A percentile compares a stretch with the other conserved stretches of the same genome.
phyloP scores from a whole-genome alignment of 495 filamentous ascomycete genomes.

The Podospora pseudocomata region DNA sequence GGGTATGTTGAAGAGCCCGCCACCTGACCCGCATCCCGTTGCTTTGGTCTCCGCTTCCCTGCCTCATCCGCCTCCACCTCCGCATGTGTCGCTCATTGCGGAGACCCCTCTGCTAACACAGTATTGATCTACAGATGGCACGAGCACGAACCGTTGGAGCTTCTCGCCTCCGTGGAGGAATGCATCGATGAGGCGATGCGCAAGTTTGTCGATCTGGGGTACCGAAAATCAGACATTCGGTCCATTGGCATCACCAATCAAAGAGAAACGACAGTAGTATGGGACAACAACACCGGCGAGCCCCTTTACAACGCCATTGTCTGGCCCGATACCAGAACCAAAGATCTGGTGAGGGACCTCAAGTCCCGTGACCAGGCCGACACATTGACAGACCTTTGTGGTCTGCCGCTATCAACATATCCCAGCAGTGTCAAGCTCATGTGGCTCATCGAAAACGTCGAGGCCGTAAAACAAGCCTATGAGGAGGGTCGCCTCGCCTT shows the following conservation, averaged over 20 bases:
- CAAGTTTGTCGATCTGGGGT: conserved; percentile 66
- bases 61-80: conserved; percentile 12
- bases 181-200: conserved; percentile 82
- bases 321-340: conserved; percentile 90
- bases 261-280: conserved; percentile 87
- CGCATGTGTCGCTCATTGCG: conserved; percentile 12
- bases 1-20: conserved; percentile 58
- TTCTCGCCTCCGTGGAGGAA: conserved; percentile 71
- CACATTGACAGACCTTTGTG: conserved; percentile 69
- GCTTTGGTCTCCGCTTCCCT: background rate
- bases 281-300: conserved; percentile 84
- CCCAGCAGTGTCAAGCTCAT: conserved; percentile 85
- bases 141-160: conserved; percentile 83
- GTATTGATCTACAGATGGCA: conserved; percentile 66
- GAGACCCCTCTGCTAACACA: conserved; percentile 1
- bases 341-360: conserved; percentile 72
- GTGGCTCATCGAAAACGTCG: conserved; percentile 76
- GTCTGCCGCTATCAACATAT: conserved; percentile 89
- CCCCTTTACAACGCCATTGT: conserved; percentile 86
- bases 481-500: conserved; percentile 78
- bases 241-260: conserved; percentile 92
- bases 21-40: too few species aligned
- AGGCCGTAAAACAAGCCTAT: conserved; percentile 70
- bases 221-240: conserved; percentile 69
- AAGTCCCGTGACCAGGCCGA: conserved; percentile 65